Percentiles rank a stretch among this genome's conserved stretches.
Evolutionary conservation across 441 rosid species (phyloP).

Genomic region (Adansonia gregorii): DNA sequence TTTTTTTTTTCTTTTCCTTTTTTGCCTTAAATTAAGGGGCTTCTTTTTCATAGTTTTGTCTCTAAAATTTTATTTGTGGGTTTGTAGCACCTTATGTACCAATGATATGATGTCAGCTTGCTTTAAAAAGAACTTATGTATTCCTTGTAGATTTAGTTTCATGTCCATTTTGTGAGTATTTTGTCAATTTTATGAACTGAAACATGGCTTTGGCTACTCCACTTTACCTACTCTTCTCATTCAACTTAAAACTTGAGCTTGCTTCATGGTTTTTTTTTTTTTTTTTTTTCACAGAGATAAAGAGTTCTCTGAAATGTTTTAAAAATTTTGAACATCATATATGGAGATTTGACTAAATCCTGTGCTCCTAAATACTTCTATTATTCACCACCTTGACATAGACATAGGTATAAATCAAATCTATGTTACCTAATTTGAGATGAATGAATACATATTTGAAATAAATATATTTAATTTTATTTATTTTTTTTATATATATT

Average conservation of each 20-base stretch:
- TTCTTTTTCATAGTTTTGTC: slow-evolving; percentile 25
- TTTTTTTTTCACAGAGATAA: not conserved
- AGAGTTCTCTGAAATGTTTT: not conserved
- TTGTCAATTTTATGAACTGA: not conserved
- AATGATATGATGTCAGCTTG: slow-evolving; percentile 30
- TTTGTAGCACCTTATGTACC: slow-evolving; percentile 17
- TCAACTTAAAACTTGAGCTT: not conserved
- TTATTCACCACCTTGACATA: not conserved
- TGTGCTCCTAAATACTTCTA: not conserved
- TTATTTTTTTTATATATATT: too few relatives aligned
- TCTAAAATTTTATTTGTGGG: slow-evolving; percentile 8
- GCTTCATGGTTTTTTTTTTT: not conserved
- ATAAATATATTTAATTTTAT: too few relatives aligned
- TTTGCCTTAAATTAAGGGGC: slow-evolving; percentile 2
- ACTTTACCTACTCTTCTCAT: not conserved
- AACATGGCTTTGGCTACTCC: not conserved
- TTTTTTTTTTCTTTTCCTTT: not conserved
- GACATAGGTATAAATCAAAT: not conserved
- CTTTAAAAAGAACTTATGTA: slow-evolving; percentile 7
- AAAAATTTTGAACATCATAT: not conserved
- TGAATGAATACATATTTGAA: too few relatives aligned
- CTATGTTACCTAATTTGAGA: too few relatives aligned
- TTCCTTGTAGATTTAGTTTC: not conserved
- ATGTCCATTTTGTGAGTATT: slow-evolving; percentile 9
- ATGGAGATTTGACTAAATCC: not conserved